Evolutionary conservation across 805 yeast species (phyloP).

Genomic region (Wickerhamomyces queroliae): DNA sequence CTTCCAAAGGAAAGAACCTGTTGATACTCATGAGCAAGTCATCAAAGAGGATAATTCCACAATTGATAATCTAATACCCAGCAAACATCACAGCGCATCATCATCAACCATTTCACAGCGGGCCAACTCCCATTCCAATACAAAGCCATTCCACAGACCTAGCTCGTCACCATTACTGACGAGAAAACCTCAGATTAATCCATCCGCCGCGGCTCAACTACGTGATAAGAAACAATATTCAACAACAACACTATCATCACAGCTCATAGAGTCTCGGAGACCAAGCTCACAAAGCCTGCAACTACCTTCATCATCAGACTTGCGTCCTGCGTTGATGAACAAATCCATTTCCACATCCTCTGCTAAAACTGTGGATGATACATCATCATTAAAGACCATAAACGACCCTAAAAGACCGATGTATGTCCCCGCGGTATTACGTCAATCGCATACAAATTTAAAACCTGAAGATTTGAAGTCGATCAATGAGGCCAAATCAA

Average conservation of each 20-base stretch:
- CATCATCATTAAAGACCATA: conserved; percentile 21
- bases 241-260: conserved; percentile 7
- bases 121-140: background rate
- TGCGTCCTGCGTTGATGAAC: background rate
- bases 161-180: conserved; percentile 8
- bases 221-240: conserved; percentile 6
- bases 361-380: background rate
- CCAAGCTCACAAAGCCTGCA: background rate
- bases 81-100: background rate
- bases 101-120: background rate
- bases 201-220: conserved; percentile 11
- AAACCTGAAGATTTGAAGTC: conserved; percentile 31
- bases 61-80: too few relatives aligned
- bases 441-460: conserved; percentile 40
- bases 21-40: conserved; percentile 3
- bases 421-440: conserved; percentile 85
- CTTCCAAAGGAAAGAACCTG: background rate
- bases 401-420: conserved; percentile 80
- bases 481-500: conserved; percentile 23
- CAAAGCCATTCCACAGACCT: background rate
- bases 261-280: background rate
- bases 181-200: conserved; percentile 8
- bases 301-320: conserved; percentile 4
- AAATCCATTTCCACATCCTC: background rate
- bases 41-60: too few relatives aligned